These are phyloP conservation scores for Wickerhamiella dianesei DNA, from an alignment of 805 yeast genomes.

Conservation along the genomic window DNA sequence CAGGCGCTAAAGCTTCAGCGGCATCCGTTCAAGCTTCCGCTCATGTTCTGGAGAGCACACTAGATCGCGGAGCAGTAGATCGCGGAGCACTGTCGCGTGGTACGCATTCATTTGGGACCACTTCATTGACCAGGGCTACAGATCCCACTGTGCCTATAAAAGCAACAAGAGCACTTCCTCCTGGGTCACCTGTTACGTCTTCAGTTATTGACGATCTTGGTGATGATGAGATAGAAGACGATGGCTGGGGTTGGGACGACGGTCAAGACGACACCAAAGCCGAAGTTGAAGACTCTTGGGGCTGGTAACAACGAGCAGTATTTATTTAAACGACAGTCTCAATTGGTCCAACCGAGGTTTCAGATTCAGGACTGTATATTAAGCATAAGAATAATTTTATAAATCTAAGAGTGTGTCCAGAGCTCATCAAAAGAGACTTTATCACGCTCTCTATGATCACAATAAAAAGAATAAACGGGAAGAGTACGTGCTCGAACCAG, in stretches of 20 bases:
- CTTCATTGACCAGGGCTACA: too few species aligned
- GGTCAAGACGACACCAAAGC: constrained; percentile 11
- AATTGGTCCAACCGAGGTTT: too few species aligned
- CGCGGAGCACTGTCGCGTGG: too few species aligned
- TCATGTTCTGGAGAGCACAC: neutral
- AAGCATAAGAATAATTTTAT: too few species aligned
- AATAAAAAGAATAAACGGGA: neutral
- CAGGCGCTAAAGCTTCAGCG: neutral
- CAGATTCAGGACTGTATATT: too few species aligned
- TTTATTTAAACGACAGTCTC: too few species aligned
- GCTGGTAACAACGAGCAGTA: constrained; percentile 7
- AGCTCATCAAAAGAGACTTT: too few species aligned
- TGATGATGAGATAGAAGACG: constrained; percentile 11
- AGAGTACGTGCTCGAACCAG: constrained; percentile 1
- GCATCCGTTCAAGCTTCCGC: neutral
- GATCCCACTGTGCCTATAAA: neutral
- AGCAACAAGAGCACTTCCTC: neutral
- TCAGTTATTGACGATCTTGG: neutral
- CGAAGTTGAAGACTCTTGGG: constrained; percentile 25
- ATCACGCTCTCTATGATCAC: neutral
- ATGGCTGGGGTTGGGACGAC: constrained; percentile 13
- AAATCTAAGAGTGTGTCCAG: too few species aligned
- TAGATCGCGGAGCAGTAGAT: too few species aligned
- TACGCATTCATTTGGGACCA: too few species aligned
- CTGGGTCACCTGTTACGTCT: neutral